These are phyloP conservation scores for Takashimella koratensis DNA, from an alignment of 1,284 basidiomycete genomes.

Conservation along the genomic window DNA sequence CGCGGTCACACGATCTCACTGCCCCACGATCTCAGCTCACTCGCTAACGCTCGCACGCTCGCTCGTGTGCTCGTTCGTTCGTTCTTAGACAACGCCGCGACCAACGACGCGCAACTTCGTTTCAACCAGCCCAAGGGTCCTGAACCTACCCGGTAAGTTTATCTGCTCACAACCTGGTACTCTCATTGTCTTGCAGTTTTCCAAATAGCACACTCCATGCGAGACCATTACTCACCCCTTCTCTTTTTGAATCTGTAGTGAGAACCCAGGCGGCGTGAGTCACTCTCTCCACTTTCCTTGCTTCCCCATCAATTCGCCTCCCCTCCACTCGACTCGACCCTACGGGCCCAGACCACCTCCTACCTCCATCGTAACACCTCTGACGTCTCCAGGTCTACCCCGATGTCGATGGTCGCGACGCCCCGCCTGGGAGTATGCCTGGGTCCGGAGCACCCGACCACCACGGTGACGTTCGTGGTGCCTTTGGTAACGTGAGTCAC, in stretches of 20 bases:
- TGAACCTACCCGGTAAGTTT: slow-evolving; percentile 34
- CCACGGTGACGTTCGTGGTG: slow-evolving; percentile 27
- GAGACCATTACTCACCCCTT: not conserved
- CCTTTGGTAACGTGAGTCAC: slow-evolving; percentile 36
- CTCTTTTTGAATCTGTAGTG: slow-evolving; percentile 9
- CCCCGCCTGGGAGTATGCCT: slow-evolving; percentile 27
- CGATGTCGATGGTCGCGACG: slow-evolving; percentile 18
- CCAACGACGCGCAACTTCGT: slow-evolving; percentile 31
- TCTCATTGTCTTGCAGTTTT: too few relatives aligned
- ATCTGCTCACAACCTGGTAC: not conserved
- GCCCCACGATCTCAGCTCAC: too few relatives aligned
- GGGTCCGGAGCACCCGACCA: slow-evolving; percentile 33
- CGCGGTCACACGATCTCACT: too few relatives aligned
- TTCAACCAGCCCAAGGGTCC: slow-evolving; percentile 33
- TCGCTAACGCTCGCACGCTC: not conserved
- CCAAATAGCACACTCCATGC: too few relatives aligned
- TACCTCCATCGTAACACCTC: too few relatives aligned
- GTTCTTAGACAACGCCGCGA: slow-evolving; percentile 27
- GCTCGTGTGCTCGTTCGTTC: too few relatives aligned
- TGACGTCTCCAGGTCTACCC: slow-evolving; percentile 37
- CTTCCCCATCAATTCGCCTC: too few relatives aligned
- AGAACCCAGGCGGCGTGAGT: slow-evolving; percentile 38
- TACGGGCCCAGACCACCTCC: too few relatives aligned
- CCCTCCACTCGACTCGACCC: too few relatives aligned
- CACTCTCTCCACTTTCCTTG: too few relatives aligned